Percentiles rank a stretch among this genome's conserved stretches.
Evolutionary conservation across 768 basidiomycete genomes (phyloP).

Genomic region (Mycena amicta): DNA sequence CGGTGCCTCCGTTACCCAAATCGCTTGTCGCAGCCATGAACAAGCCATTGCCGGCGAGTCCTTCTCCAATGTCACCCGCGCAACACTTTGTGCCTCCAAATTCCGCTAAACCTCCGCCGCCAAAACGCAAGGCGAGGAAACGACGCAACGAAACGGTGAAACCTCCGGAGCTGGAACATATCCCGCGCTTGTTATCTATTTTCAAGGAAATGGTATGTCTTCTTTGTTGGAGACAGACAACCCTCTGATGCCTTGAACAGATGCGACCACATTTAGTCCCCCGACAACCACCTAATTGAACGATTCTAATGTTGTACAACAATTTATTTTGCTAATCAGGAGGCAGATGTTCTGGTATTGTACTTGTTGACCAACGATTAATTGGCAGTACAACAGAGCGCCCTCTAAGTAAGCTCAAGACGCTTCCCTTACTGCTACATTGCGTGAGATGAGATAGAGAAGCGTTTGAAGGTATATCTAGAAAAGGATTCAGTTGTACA

Average conservation of each 20-base stretch:
- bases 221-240: background rate
- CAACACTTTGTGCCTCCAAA: slow-evolving; percentile 24
- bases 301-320: background rate
- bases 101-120: slow-evolving; percentile 17
- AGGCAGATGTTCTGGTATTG: background rate
- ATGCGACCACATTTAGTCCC: slow-evolving; percentile 20
- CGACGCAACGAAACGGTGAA: slow-evolving; percentile 48
- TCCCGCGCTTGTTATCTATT: slow-evolving; percentile 83
- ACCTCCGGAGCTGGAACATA: slow-evolving; percentile 75
- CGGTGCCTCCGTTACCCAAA: slow-evolving; percentile 46
- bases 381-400: background rate
- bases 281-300: slow-evolving; percentile 13
- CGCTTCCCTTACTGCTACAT: slow-evolving; percentile 33
- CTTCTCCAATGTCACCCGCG: slow-evolving; percentile 27
- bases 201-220: slow-evolving; percentile 87
- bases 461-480: slow-evolving; percentile 83
- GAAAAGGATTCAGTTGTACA: slow-evolving; percentile 11
- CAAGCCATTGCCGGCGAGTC: slow-evolving; percentile 47
- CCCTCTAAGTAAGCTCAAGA: background rate
- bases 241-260: background rate
- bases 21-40: slow-evolving; percentile 30
- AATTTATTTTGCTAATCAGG: slow-evolving; percentile 9
- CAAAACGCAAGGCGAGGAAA: slow-evolving; percentile 42
- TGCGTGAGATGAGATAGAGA: slow-evolving; percentile 62
- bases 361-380: background rate